Evolutionary conservation across 2,329 filamentous ascomycete genomes (phyloP).

Genomic region (Ascochyta lentis): DNA sequence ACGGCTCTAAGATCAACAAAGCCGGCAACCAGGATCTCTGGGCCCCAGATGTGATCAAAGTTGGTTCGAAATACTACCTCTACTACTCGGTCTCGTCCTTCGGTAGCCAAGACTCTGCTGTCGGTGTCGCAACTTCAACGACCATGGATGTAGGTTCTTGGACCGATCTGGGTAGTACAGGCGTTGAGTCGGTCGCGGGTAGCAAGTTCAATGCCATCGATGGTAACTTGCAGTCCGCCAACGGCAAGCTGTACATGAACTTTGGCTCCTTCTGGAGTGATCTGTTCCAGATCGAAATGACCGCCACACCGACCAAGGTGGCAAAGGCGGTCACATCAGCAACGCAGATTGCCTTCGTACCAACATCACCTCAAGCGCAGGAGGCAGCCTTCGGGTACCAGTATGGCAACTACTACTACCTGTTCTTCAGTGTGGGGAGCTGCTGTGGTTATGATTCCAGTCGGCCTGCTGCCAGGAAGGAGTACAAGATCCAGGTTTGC

Average conservation of each 20-base stretch:
- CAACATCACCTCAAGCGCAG: constrained; percentile 56
- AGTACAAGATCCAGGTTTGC: constrained; percentile 70
- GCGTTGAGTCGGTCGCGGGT: constrained; percentile 50
- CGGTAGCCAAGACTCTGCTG: constrained; percentile 64
- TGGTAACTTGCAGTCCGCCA: constrained; percentile 46
- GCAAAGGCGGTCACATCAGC: constrained; percentile 40
- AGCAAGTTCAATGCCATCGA: constrained; percentile 59
- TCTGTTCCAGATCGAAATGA: constrained; percentile 65
- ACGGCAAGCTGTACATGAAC: constrained; percentile 57
- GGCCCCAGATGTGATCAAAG: constrained; percentile 67
- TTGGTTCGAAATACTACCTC: constrained; percentile 65
- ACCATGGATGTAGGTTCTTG: constrained; percentile 61
- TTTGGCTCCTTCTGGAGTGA: constrained; percentile 73
- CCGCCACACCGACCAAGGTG: constrained; percentile 34
- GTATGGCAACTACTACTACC: constrained; percentile 63
- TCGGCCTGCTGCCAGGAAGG: constrained; percentile 60
- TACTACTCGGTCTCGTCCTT: constrained; percentile 70
- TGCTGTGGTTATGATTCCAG: constrained; percentile 65
- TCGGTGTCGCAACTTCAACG: constrained; percentile 60
- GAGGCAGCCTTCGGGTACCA: constrained; percentile 65
- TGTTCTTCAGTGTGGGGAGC: constrained; percentile 66
- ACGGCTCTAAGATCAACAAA: constrained; percentile 52
- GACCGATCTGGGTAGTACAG: constrained; percentile 63
- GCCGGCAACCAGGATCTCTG: constrained; percentile 56
- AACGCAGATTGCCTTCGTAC: constrained; percentile 60